Evolutionary conservation across 257 asterid genomes (phyloP).

Genomic region (Buddleja alternifolia): DNA sequence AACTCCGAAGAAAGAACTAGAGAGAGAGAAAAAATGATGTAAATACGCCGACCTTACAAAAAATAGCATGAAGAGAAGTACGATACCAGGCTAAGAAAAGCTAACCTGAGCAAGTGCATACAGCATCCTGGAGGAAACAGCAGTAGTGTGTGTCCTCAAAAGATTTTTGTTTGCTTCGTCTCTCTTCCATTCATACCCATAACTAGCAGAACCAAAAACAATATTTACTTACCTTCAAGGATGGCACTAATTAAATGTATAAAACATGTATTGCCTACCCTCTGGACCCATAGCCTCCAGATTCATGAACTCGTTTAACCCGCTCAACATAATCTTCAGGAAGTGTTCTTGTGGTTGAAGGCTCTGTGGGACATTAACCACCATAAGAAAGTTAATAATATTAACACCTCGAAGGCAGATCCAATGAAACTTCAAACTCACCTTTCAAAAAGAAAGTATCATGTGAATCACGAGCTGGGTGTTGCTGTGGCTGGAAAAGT

Average conservation of each 20-base stretch:
- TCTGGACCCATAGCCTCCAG: conserved; percentile 92
- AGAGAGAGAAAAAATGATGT: too few relatives aligned
- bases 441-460: conserved; percentile 97
- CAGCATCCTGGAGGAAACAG: conserved; percentile 96
- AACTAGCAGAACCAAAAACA: conserved; percentile 44
- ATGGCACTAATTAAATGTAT: conserved; percentile 6
- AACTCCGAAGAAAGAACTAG: background rate
- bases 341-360: conserved; percentile 72
- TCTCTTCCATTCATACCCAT: conserved; percentile 93
- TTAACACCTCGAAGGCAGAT: conserved; percentile 20
- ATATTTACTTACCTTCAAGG: conserved; percentile 16
- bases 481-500: conserved; percentile 99
- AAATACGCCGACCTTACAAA: background rate
- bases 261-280: conserved; percentile 60
- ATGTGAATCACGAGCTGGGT: conserved; percentile 99
- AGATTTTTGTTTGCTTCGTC: conserved; percentile 97
- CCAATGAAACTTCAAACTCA: conserved; percentile 29
- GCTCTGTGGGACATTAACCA: conserved; percentile 53
- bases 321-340: conserved; percentile 96
- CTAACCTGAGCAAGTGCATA: conserved; percentile 88
- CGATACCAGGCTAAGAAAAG: conserved; percentile 7
- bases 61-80: background rate
- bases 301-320: conserved; percentile 82
- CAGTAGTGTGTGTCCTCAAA: conserved; percentile 97
- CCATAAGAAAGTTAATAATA: conserved; percentile 27